Evolutionary conservation across 2,329 filamentous ascomycete genomes (phyloP).

Genomic region (Aspergillus piperis): DNA sequence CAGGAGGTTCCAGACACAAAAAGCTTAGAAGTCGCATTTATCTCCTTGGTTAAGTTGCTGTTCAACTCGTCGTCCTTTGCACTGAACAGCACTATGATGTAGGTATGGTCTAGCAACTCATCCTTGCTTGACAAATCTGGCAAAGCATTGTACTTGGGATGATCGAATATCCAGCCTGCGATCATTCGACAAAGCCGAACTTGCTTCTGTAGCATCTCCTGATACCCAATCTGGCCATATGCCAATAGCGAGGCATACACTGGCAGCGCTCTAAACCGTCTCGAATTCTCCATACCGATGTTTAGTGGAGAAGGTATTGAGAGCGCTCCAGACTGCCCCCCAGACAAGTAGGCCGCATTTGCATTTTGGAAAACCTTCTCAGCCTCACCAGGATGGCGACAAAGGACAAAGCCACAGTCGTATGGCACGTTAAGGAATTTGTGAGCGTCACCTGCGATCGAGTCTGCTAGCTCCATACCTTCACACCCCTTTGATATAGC

Average conservation of each 20-base stretch:
- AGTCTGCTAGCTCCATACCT: slow-evolving; percentile 80
- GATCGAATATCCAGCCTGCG: slow-evolving; percentile 62
- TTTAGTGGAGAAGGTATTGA: slow-evolving; percentile 78
- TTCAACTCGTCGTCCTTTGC: slow-evolving; percentile 69
- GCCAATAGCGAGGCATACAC: slow-evolving; percentile 78
- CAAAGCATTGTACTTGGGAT: slow-evolving; percentile 67
- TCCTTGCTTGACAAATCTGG: slow-evolving; percentile 47
- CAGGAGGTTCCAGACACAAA: slow-evolving; percentile 83
- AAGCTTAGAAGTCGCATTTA: slow-evolving; percentile 73
- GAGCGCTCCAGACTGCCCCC: slow-evolving; percentile 35
- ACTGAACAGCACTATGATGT: slow-evolving; percentile 75
- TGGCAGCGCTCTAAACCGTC: slow-evolving; percentile 86
- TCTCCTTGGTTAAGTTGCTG: slow-evolving; percentile 63
- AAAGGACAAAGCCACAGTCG: slow-evolving; percentile 88
- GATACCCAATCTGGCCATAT: slow-evolving; percentile 70
- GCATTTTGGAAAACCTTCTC: slow-evolving; percentile 74
- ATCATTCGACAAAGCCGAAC: slow-evolving; percentile 69
- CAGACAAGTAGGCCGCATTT: slow-evolving; percentile 76
- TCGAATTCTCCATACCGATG: slow-evolving; percentile 85
- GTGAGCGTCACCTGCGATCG: slow-evolving; percentile 82
- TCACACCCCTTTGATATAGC: slow-evolving; percentile 53
- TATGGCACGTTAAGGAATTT: slow-evolving; percentile 96
- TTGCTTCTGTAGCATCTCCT: slow-evolving; percentile 70
- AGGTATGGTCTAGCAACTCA: slow-evolving; percentile 56
- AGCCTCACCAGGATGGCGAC: slow-evolving; percentile 61